phyloP scores from a whole-genome alignment of 768 basidiomycete species.

The Leccinum truebloodii region DNA sequence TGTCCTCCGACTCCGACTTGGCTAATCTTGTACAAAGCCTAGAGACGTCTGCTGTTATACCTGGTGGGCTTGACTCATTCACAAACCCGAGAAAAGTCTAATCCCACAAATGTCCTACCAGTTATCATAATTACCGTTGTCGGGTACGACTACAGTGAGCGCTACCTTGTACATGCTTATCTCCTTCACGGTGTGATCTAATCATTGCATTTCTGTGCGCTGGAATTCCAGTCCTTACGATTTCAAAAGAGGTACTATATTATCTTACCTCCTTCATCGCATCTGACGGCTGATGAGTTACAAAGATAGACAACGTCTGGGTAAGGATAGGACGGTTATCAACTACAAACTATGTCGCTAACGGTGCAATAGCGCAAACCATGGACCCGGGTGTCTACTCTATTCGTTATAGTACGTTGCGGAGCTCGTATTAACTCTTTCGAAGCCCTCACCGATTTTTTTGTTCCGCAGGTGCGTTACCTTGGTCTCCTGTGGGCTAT shows the following conservation, averaged over 20 bases:
- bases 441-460: not conserved
- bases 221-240: constrained; percentile 11
- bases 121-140: constrained; percentile 7
- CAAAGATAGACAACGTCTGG: constrained; percentile 9
- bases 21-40: not conserved
- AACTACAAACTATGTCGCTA: not conserved
- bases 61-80: not conserved
- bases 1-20: constrained; percentile 1
- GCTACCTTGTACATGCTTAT: not conserved
- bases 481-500: not conserved
- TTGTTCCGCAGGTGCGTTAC: not conserved
- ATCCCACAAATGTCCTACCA: not conserved
- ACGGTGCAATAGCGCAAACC: not conserved
- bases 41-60: not conserved
- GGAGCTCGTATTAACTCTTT: not conserved
- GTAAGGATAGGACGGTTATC: not conserved
- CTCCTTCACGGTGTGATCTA: not conserved
- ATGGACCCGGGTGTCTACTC: not conserved
- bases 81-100: not conserved
- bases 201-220: not conserved
- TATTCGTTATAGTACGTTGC: not conserved
- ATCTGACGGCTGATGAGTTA: not conserved
- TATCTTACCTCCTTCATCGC: not conserved
- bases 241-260: constrained; percentile 13
- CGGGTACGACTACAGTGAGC: constrained; percentile 20